A percentile compares a stretch with the other conserved stretches of the same genome.
phyloP scores from a whole-genome alignment of 2,329 filamentous ascomycete genomes.

The Ophiostoma sp. region DNA sequence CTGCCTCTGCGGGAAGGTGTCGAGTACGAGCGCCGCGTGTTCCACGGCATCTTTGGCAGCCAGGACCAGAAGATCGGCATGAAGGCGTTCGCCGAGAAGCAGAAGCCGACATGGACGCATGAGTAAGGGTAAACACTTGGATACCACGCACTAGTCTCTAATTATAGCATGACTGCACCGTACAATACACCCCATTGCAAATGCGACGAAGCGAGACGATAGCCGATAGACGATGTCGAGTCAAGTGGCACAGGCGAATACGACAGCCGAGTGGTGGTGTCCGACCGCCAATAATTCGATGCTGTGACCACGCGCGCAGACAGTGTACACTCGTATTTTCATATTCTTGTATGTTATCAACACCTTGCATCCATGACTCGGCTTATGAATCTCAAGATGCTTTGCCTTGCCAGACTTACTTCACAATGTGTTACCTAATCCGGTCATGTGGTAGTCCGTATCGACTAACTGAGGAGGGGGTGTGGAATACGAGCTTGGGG shows the following conservation, averaged over 20 bases:
- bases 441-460: not conserved
- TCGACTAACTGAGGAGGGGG: not conserved
- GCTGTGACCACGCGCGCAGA: not conserved
- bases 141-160: not conserved
- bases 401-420: not conserved
- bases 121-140: constrained; percentile 48
- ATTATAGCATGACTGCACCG: not conserved
- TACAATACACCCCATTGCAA: not conserved
- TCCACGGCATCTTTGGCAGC: constrained; percentile 89
- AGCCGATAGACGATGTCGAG: not conserved
- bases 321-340: not conserved
- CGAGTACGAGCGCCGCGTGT: constrained; percentile 88
- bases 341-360: too few species aligned
- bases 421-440: not conserved
- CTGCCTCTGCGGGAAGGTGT: constrained; percentile 80
- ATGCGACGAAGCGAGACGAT: not conserved
- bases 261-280: not conserved
- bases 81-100: constrained; percentile 93
- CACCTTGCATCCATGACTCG: too few species aligned
- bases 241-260: not conserved
- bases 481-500: constrained; percentile 9
- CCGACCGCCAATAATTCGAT: not conserved
- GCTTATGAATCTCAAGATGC: not conserved
- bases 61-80: constrained; percentile 96
- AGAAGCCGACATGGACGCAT: constrained; percentile 85